A percentile compares a stretch with the other conserved stretches of the same genome.
phyloP scores from a whole-genome alignment of 305 asterid genomes.

The Solanum hybrid region DNA sequence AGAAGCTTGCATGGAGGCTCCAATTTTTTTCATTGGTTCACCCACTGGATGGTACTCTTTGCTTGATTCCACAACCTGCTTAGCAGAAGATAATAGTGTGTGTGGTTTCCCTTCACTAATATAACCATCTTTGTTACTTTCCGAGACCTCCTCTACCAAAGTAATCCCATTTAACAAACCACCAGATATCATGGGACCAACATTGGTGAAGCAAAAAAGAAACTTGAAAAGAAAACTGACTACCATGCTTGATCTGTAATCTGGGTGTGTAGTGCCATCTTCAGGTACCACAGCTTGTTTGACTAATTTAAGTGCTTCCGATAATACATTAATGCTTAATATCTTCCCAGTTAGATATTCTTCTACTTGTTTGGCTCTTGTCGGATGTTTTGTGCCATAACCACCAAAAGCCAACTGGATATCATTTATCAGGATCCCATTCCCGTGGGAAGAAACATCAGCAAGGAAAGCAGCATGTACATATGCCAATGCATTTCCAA shows the following conservation, averaged over 20 bases:
- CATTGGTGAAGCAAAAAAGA: conserved; percentile 31
- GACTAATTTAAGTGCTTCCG: conserved; percentile 51
- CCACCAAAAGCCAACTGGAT: conserved; percentile 52
- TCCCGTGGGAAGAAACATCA: conserved; percentile 32
- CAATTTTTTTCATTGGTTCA: conserved; percentile 55
- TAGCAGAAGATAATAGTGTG: conserved; percentile 49
- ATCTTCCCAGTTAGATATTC: conserved; percentile 45
- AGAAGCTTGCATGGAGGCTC: conserved; percentile 81
- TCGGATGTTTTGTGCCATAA: conserved; percentile 45
- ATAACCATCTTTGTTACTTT: conserved; percentile 7
- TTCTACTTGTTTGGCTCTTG: conserved; percentile 50
- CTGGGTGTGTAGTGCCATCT: conserved; percentile 53
- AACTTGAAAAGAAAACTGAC: conserved; percentile 66
- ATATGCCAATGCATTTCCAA: conserved; percentile 89
- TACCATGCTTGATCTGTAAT: conserved; percentile 70
- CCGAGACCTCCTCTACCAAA: conserved; percentile 17
- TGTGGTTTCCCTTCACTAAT: conserved; percentile 10
- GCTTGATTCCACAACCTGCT: conserved; percentile 53
- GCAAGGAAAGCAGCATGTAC: conserved; percentile 84
- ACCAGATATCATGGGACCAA: conserved; percentile 3
- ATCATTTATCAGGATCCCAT: conserved; percentile 29
- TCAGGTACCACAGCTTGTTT: conserved; percentile 45
- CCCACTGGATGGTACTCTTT: conserved; percentile 78
- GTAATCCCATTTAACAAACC: background rate
- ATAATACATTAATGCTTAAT: conserved; percentile 26